Percentiles rank a stretch among this genome's conserved stretches.
Evolutionary conservation across 805 yeast species (phyloP).

Genomic region (Monosporozyma yasuniensis): DNA sequence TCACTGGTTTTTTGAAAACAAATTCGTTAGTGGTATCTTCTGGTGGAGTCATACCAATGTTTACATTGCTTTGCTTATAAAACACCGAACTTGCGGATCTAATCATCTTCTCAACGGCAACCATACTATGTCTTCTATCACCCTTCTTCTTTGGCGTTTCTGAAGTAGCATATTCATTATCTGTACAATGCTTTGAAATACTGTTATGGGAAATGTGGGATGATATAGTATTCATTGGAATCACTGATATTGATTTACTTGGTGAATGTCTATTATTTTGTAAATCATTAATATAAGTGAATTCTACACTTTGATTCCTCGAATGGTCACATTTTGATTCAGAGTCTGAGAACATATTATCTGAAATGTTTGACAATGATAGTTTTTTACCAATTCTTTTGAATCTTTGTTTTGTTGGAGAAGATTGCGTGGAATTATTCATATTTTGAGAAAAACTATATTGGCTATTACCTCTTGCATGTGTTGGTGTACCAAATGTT

Average conservation of each 20-base stretch:
- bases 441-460: slow-evolving; percentile 1
- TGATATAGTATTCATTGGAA: slow-evolving; percentile 6
- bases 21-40: background rate
- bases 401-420: slow-evolving; percentile 25
- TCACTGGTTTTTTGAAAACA: background rate
- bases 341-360: slow-evolving; percentile 7
- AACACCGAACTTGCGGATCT: slow-evolving; percentile 12
- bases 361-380: slow-evolving; percentile 26
- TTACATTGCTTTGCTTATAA: slow-evolving; percentile 7
- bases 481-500: background rate
- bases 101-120: slow-evolving; percentile 4
- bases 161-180: background rate
- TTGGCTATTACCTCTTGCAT: slow-evolving; percentile 19
- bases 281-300: slow-evolving; percentile 24
- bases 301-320: slow-evolving; percentile 26
- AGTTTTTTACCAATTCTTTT: slow-evolving; percentile 25
- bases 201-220: background rate
- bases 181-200: background rate
- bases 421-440: slow-evolving; percentile 14
- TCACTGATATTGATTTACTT: slow-evolving; percentile 21
- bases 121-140: slow-evolving; percentile 16
- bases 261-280: slow-evolving; percentile 27
- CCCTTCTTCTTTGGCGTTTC: slow-evolving; percentile 5
- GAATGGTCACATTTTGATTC: slow-evolving; percentile 7
- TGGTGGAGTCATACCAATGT: background rate